Percentiles rank a stretch among this genome's conserved stretches.
phyloP scores from a whole-genome alignment of 768 basidiomycete genomes.

The Nidularia sp. region DNA sequence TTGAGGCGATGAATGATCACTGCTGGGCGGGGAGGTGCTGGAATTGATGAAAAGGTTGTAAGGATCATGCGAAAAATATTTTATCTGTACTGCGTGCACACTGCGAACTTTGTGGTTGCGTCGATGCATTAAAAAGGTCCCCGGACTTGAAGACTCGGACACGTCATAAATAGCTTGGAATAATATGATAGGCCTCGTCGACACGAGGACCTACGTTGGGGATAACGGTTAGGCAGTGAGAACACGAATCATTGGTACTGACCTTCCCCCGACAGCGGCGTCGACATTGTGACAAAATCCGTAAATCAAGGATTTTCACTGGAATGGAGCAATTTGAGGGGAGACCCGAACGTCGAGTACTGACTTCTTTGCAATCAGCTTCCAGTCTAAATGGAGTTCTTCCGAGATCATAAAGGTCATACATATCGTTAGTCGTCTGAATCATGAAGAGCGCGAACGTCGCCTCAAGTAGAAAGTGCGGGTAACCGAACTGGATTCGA shows the following conservation, averaged over 20 bases:
- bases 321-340: constrained; percentile 5
- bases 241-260: constrained; percentile 6
- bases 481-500: constrained; percentile 11
- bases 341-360: neutral
- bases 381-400: neutral
- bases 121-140: constrained; percentile 16
- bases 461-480: constrained; percentile 4
- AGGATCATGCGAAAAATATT: constrained; percentile 12
- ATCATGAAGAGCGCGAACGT: constrained; percentile 3
- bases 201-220: constrained; percentile 11
- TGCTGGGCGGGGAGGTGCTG: constrained; percentile 20
- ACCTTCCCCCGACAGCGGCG: constrained; percentile 18
- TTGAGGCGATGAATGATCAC: constrained; percentile 47
- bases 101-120: constrained; percentile 13
- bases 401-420: constrained; percentile 1
- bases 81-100: constrained; percentile 9
- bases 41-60: constrained; percentile 2
- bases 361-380: neutral
- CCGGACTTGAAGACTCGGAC: constrained; percentile 15
- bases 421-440: constrained; percentile 6
- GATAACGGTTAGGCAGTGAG: constrained; percentile 10
- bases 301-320: constrained; percentile 7
- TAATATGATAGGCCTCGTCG: constrained; percentile 10
- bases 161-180: constrained; percentile 16
- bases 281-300: constrained; percentile 10